Evolutionary conservation across 441 rosid species (phyloP), one percentile per base, ranked within the genome.

Genomic region (Adansonia grandidieri): DNA sequence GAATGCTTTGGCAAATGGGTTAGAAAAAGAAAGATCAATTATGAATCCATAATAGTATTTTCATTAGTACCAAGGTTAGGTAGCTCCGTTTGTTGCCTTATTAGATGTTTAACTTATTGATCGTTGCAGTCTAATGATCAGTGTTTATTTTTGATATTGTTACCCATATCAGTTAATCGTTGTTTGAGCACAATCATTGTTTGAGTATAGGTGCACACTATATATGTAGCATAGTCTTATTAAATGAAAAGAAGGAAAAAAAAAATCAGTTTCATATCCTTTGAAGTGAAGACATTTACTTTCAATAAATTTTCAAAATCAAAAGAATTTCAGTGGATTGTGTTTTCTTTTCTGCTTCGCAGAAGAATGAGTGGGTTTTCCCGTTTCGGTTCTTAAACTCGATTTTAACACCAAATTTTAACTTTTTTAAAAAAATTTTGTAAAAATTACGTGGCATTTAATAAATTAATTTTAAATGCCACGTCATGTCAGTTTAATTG

Each of bases 1-100:
- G 90, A 85, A 80, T 86, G 74, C 76, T 80, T 89, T 53, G 92
- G 90, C 81, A 81, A 82, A 44, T 90, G 94, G 92, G 58, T 89
- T 78, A 71, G 82, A 77, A 83, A 80, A 64, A 85, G 89, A 74
- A 86, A 82, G 44, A 81, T 90, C 20, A 86, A 88, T 58, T 10
- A 19, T 58, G 63, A 20, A 19, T 58, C 20, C 85, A 88, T 24
- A 80, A 90, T 56, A 87, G 83, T 14, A 45, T 89, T 9, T 86
- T 87, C 63, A 40, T 90, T 65, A 81, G 88, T 15, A 85, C 91
- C 1, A 86, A 90, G 90, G 93, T 90, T 6, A 66, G 37, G 14
- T 58, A 9, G 48, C 42, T 67, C 11, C 40, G 15, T 77, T 67
- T 66, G 20, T 76, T 19, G 13, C 44, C 42, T 17, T 19, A 15